Percentiles rank a stretch among this genome's conserved stretches.
These are phyloP conservation scores for Henckelia pumila DNA, from an alignment of 257 asterid species.

Conservation along the genomic window DNA sequence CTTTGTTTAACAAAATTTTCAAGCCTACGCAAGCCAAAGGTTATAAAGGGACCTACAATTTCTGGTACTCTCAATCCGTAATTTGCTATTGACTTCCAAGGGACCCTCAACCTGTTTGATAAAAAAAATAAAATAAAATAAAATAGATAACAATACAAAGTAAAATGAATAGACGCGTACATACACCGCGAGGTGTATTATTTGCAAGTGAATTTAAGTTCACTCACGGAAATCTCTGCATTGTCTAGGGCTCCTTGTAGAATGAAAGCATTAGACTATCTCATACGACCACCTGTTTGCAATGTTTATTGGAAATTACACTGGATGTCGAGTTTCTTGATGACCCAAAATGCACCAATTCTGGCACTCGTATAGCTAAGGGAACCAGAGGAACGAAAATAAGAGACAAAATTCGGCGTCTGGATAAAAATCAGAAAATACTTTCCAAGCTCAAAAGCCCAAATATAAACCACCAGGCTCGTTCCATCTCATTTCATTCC, in stretches of 20 bases:
- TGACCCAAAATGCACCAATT: not conserved
- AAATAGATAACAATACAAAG: not conserved
- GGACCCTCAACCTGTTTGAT: conserved; percentile 21
- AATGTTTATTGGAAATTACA: not conserved
- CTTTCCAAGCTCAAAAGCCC: not conserved
- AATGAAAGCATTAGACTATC: not conserved
- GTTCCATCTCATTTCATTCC: not conserved
- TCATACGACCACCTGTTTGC: not conserved
- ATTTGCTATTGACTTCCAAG: conserved; percentile 3
- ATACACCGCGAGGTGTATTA: not conserved
- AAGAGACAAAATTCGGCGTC: too few species aligned
- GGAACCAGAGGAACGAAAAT: too few species aligned
- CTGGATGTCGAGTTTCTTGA: not conserved
- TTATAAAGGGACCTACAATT: conserved; percentile 16
- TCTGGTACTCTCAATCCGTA: conserved; percentile 17
- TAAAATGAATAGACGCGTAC: not conserved
- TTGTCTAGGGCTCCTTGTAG: not conserved
- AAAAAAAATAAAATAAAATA: not conserved
- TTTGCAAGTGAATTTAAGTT: not conserved
- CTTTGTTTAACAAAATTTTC: not conserved
- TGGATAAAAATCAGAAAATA: not conserved
- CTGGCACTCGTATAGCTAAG: not conserved
- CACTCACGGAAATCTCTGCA: not conserved
- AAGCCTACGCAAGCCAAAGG: not conserved
- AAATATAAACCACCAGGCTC: not conserved